These are phyloP conservation scores for Lipomyces mesembrius DNA, from an alignment of 805 yeast species.

Conservation along the genomic window DNA sequence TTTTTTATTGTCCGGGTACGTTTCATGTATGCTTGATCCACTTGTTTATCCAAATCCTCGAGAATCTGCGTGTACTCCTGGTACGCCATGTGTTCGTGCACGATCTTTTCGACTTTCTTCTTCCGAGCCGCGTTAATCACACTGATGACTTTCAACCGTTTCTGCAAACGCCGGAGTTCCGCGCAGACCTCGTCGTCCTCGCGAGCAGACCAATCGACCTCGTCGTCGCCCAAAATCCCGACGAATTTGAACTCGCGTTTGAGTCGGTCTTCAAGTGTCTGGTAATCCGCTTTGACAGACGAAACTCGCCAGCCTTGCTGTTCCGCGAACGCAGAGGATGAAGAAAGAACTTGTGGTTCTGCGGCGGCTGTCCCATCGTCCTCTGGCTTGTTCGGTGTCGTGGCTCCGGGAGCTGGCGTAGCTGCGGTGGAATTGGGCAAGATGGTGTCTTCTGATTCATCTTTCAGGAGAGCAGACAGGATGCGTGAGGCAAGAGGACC, in stretches of 20 bases:
- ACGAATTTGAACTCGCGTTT: slow-evolving; percentile 86
- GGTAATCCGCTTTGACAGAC: slow-evolving; percentile 63
- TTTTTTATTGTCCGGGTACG: slow-evolving; percentile 75
- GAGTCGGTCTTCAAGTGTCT: slow-evolving; percentile 81
- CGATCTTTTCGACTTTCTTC: slow-evolving; percentile 64
- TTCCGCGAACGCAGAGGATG: slow-evolving; percentile 40
- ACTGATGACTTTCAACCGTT: slow-evolving; percentile 64
- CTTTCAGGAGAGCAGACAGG: slow-evolving; percentile 66
- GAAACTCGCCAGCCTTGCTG: slow-evolving; percentile 54
- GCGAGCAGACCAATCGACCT: slow-evolving; percentile 52
- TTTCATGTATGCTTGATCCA: slow-evolving; percentile 89
- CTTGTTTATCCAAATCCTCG: slow-evolving; percentile 94
- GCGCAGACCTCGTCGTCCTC: slow-evolving; percentile 95
- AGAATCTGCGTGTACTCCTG: slow-evolving; percentile 89
- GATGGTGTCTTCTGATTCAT: slow-evolving; percentile 34
- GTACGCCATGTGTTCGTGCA: slow-evolving; percentile 91
- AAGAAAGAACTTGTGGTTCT: slow-evolving; percentile 24
- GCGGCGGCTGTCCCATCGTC: slow-evolving; percentile 11
- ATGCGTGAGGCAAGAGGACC: slow-evolving; percentile 90
- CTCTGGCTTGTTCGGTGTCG: slow-evolving; percentile 12
- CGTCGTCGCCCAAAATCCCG: slow-evolving; percentile 80
- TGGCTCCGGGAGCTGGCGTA: slow-evolving; percentile 1
- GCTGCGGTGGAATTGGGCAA: slow-evolving; percentile 14
- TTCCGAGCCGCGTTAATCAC: slow-evolving; percentile 70
- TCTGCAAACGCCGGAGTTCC: slow-evolving; percentile 76